Conservation (phyloP, 2,329 filamentous ascomycete species). For the Fusarium neocosmosporiellum region DNA sequence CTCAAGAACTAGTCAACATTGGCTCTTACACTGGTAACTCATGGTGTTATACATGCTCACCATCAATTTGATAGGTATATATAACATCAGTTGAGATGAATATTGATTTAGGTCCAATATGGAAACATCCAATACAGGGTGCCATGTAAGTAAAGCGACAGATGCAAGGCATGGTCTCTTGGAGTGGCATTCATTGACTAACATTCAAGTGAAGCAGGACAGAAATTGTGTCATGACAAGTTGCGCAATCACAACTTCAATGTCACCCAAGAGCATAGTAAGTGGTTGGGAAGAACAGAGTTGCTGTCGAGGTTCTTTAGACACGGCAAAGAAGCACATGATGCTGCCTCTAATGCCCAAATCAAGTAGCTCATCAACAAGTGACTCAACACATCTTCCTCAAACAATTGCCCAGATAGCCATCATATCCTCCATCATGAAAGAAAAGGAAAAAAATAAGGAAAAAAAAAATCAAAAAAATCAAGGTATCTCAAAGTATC, state of each 20-base stretch:
- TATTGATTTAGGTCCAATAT: not conserved
- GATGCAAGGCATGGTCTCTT: not conserved
- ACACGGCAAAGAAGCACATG: not conserved
- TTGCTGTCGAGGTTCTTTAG: not conserved
- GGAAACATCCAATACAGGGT: not conserved
- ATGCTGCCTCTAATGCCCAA: not conserved
- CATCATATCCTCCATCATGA: not conserved
- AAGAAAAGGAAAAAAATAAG: slow-evolving; percentile 3
- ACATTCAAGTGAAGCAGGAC: not conserved
- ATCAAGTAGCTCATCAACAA: slow-evolving; percentile 11
- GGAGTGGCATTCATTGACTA: not conserved
- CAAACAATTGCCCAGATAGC: slow-evolving; percentile 2
- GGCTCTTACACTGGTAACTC: not conserved
- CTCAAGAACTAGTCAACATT: not conserved
- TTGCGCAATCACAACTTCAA: not conserved
- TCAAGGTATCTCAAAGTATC: slow-evolving; percentile 30
- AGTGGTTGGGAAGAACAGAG: not conserved
- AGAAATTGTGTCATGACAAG: not conserved
- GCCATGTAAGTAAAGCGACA: not conserved
- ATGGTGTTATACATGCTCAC: not conserved
- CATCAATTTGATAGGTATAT: not conserved
- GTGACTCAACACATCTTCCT: slow-evolving; percentile 2
- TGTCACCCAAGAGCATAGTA: not conserved
- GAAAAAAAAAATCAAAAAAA: not conserved
- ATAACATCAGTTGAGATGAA: not conserved